Evolutionary conservation across 2,329 filamentous ascomycete species (phyloP), one percentile per base, ranked within the genome.

Genomic region (Aspergillus tubingensis): DNA sequence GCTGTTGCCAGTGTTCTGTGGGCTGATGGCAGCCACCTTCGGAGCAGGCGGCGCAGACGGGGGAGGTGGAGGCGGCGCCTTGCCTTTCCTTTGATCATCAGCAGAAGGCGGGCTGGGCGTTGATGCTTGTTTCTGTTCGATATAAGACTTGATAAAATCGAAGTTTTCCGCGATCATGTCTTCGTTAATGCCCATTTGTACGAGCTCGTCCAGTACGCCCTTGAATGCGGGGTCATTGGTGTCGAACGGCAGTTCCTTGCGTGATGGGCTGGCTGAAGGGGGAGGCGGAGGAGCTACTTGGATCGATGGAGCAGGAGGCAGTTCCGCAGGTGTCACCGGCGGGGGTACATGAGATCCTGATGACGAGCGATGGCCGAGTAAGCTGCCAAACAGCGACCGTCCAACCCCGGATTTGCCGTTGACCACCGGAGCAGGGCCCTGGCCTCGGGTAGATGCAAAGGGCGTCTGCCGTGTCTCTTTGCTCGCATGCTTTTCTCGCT

Each of bases 401-500:
- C 83, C 79, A 61, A 83, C 65, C 57, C 74, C 74, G n/a, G 59
- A 52, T 66, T 83, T 81, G 7, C 77, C 77, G 63, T 77, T 79
- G 8, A 71, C 69, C 30, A 77, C 71, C 23, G 78, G 77, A 8
- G 78, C 74, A 58, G 78, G 75, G n/a, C 78, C 78, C 62, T 79
- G 77, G 3, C 80, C 81, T 57, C 80, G 86, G 47, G 70, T 72
- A 2, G 80, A 80, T 6, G 80, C 79, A 69, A 96, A 96, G 0
- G 91, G 89, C 36, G 90, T 94, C 64, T 87, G 84, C 74, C 83
- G 88, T 3, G 93, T 97, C 64, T 89, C 88, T 80, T 96, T 96
- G 80, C 89, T 94, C 43, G 92, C 94, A 79, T 94, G 93, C 85
- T 96, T 97, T 80, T 98, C 93, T 66, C 93, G 85, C 73, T 97